Evolutionary conservation across 2,329 filamentous ascomycete genomes (phyloP).

Genomic region (Arthrinium phaeospermum): DNA sequence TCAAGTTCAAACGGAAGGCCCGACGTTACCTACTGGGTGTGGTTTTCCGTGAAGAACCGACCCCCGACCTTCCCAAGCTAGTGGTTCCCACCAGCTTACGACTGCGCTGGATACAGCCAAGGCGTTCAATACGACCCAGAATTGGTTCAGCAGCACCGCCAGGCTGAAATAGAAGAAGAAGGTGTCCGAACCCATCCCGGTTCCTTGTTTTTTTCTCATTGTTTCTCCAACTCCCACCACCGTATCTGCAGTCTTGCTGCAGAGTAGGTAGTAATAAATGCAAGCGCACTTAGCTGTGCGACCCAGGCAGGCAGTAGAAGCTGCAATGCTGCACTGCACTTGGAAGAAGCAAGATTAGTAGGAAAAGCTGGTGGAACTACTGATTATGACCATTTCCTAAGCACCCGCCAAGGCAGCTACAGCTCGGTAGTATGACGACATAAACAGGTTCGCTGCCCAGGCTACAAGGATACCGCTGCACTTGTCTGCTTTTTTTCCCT

Average conservation of each 20-base stretch:
- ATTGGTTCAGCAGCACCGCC: neutral
- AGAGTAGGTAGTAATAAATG: neutral
- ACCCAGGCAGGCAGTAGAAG: neutral
- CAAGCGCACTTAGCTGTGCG: neutral
- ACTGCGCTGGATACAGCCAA: slow-evolving; percentile 6
- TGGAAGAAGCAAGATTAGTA: neutral
- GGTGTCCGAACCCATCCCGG: neutral
- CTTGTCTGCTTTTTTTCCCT: neutral
- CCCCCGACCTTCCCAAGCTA: neutral
- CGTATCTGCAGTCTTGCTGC: slow-evolving; percentile 1
- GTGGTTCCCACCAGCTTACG: slow-evolving; percentile 8
- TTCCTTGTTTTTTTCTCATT: slow-evolving; percentile 4
- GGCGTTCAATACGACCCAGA: neutral
- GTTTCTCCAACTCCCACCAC: neutral
- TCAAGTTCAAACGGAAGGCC: neutral
- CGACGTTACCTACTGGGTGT: neutral
- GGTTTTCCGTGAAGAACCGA: neutral
- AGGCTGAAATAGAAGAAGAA: slow-evolving; percentile 1
- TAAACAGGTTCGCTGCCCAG: neutral
- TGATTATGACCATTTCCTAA: neutral
- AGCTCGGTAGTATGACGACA: neutral
- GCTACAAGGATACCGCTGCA: neutral
- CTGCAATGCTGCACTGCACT: neutral
- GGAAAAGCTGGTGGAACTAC: neutral
- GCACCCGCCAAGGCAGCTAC: neutral